These are phyloP conservation scores for Anthoceros angustus DNA, from an alignment of 225 moss, liverwort and hornwort genomes.

Conservation along the genomic window DNA sequence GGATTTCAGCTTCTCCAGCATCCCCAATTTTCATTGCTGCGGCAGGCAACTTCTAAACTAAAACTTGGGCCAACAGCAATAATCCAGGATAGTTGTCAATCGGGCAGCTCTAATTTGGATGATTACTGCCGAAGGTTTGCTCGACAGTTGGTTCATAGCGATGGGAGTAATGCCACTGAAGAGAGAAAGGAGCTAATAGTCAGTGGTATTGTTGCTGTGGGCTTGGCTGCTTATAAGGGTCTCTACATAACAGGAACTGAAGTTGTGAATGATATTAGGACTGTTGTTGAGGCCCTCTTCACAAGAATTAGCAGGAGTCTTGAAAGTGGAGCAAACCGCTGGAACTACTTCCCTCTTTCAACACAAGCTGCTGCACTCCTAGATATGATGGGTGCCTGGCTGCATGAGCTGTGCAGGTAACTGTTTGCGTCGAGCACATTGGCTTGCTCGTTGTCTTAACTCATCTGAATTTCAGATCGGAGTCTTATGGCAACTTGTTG, in stretches of 20 bases:
- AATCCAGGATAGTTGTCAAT: conserved; percentile 14
- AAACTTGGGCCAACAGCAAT: conserved; percentile 39
- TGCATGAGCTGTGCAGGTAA: conserved; percentile 49
- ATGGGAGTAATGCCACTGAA: conserved; percentile 10
- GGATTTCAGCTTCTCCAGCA: conserved; percentile 50
- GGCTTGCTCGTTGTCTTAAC: background rate
- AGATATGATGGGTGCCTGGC: conserved; percentile 62
- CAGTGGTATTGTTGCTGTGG: conserved; percentile 52
- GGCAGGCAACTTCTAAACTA: conserved; percentile 46
- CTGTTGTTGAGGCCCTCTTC: conserved; percentile 39
- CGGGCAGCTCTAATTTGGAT: background rate
- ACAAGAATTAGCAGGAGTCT: conserved; percentile 42
- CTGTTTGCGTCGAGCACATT: conserved; percentile 7
- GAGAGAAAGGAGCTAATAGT: conserved; percentile 28
- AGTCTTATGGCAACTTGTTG: too few species aligned
- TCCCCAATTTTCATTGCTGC: conserved; percentile 46
- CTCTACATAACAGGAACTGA: conserved; percentile 49
- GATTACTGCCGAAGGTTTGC: background rate
- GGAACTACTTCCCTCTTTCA: conserved; percentile 45
- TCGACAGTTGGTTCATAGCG: background rate
- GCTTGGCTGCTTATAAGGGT: conserved; percentile 45
- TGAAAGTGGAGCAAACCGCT: conserved; percentile 38
- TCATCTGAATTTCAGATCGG: background rate
- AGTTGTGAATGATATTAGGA: conserved; percentile 37
- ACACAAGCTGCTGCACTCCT: conserved; percentile 50